Evolutionary conservation across 805 yeast species (phyloP), one percentile per base, ranked within the genome.

Genomic region (Vanderwaltozyma yarrowii): DNA sequence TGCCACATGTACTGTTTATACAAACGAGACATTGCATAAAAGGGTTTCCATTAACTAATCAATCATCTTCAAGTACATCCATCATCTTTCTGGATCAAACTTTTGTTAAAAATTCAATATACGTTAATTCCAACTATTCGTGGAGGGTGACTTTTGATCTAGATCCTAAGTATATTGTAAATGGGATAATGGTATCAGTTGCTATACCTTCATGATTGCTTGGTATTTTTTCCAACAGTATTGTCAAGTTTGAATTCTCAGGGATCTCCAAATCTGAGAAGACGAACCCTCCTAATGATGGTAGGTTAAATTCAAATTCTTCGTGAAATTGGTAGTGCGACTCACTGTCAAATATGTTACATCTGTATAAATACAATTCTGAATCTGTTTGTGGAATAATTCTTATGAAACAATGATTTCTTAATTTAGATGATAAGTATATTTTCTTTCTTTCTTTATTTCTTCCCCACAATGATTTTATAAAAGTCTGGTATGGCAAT

Each of bases 301-400:
- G 28, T 4, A 30, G 18, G 19, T 35, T 33, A 33, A 43, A 54
- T 3, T 24, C 23, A n/a, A 39, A 38, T 25, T 41, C 38, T 11
- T 36, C 29, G 32, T 40, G 35, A 6, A 52, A 16, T 6, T 29
- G n/a, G n/a, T 36, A n/a, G 33, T 42, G 44, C n/a, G 45, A 38
- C 7, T 45, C 46, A 2, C 19, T 33, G 18, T 49, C 54, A 38
- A 44, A 52, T 4, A 56, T 30, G 31, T 47, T 50, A 32, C 51
- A 47, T 25, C 57, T 46, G 17, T 47, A 31, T 8, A 37, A 36
- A 8, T 40, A 26, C 14, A 31, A 17, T 15, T 38, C 19, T 12
- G 33, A 28, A 14, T 28, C 27, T 19, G 21, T 14, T 3, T 14
- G 3, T 2, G 54, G 50, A 0, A 50, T 36, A 1, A 54, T 14